Evolutionary conservation across 2,329 filamentous ascomycete genomes (phyloP), one percentile per base, ranked within the genome.

Genomic region (Pseudogymnoascus sp.): DNA sequence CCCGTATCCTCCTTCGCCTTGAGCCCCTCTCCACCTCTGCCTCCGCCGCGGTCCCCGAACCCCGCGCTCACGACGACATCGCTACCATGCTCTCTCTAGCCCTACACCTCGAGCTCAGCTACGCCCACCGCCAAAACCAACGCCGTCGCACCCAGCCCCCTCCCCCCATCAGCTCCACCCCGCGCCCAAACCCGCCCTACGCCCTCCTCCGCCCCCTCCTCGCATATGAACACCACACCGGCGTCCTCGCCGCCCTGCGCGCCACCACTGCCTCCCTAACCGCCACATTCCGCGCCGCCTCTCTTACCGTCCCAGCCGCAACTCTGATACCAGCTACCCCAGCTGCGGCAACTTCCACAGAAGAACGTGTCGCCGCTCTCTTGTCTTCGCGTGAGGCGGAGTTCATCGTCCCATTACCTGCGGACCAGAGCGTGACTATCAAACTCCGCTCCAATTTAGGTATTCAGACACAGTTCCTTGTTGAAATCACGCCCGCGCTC

Each of bases 111-210:
- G 79, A 97, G 1, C 83, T 97, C 6, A 83, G 82, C 57, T 86
- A 92, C 65, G 85, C 89, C 2, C 93, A 97, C 71, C 84, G 88
- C 8, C 83, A 89, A 70, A 91, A 87, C 65, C 82, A 90, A 63
- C 78, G 84, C 38, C 81, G 82, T 43, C 83, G 91, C 60, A 88
- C 86, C 1, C 82, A 86, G 30, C 78, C 85, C 1, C 86, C 86
- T 7, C 75, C 77, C 6, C 81, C 86, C 14, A 67, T 72, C 39
- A 67, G 5, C 69, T 85, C 62, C 75, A 76, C 77, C 59, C 79
- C 79, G 62, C 76, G 77, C 35, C 70, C 78, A 20, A 75, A 73
- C 6, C 77, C 77, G 2, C 75, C 82, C 47, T 80, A 85, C 59
- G 74, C 41, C 14, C 76, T 89, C 20, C 72, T 89, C 16, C 80